A percentile compares a stretch with the other conserved stretches of the same genome.
Evolutionary conservation across 139 green algal genomes (phyloP).

Genomic region (Cymbomonas tetramitiformis): DNA sequence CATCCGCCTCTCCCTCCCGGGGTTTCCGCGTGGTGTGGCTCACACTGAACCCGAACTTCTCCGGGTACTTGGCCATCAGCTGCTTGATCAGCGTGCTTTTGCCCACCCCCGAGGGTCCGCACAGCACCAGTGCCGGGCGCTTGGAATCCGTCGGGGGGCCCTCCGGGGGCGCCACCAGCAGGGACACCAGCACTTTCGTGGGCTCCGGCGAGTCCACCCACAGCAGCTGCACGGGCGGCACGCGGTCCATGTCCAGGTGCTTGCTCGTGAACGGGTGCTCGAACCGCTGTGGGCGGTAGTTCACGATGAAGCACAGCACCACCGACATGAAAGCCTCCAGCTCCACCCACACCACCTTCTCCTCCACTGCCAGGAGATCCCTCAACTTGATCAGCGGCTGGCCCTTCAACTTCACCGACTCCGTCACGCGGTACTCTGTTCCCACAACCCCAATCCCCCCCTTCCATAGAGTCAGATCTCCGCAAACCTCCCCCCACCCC

Average conservation of each 20-base stretch:
- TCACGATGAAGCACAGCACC: constrained; percentile 12
- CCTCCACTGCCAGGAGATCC: no score
- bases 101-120: constrained; percentile 34
- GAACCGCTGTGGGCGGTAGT: not conserved
- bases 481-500: no score
- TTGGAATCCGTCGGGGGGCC: not conserved
- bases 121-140: constrained; percentile 24
- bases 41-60: constrained; percentile 32
- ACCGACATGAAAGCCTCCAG: constrained; percentile 36
- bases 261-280: not conserved
- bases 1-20: constrained; percentile 30
- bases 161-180: constrained; percentile 15
- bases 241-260: constrained; percentile 21
- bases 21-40: constrained; percentile 33
- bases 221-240: constrained; percentile 34
- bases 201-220: constrained; percentile 42
- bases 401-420: not conserved
- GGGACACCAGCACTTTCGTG: constrained; percentile 29
- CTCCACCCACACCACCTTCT: constrained; percentile 43
- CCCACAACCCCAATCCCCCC: no score
- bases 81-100: constrained; percentile 35
- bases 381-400: not conserved
- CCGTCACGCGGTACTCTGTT: no score
- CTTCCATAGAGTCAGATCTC: no score
- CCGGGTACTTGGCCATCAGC: constrained; percentile 26